phyloP scores from a whole-genome alignment of 441 rosid species.

The Dalechampia spathulata region DNA sequence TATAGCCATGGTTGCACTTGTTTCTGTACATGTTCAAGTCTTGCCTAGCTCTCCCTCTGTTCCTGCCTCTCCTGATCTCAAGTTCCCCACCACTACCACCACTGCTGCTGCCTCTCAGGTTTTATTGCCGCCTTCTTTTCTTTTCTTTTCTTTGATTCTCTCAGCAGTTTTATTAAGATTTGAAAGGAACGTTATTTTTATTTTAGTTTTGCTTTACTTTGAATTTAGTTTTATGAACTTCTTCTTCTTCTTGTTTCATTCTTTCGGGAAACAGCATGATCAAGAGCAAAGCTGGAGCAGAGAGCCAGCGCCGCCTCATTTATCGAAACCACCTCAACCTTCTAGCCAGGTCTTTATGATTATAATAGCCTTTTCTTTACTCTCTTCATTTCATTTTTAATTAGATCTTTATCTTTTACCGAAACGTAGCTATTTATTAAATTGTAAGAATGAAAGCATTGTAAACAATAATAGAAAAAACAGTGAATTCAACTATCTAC shows the following conservation, averaged over 20 bases:
- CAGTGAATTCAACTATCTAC: no score
- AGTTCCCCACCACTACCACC: conserved; percentile 34
- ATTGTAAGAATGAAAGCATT: no score
- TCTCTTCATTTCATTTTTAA: not conserved
- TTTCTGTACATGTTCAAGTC: conserved; percentile 52
- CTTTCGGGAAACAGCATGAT: conserved; percentile 10
- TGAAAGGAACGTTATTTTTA: no score
- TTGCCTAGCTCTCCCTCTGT: conserved; percentile 38
- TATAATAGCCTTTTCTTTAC: not conserved
- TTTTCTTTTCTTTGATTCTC: not conserved
- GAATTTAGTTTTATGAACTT: no score
- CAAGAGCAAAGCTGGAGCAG: conserved; percentile 50
- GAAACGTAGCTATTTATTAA: no score
- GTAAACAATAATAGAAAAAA: no score
- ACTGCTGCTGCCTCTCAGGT: conserved; percentile 40
- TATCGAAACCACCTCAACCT: conserved; percentile 42
- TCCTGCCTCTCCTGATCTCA: conserved; percentile 43
- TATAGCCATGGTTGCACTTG: conserved; percentile 47
- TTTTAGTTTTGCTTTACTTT: no score
- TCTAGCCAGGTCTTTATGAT: conserved; percentile 51
- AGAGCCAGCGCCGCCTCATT: conserved; percentile 49
- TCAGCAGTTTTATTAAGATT: not conserved
- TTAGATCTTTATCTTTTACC: no score
- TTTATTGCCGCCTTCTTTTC: not conserved
- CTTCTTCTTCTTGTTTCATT: not conserved